phyloP scores from a whole-genome alignment of 1,284 basidiomycete genomes.

The Boletus subluridellus region DNA sequence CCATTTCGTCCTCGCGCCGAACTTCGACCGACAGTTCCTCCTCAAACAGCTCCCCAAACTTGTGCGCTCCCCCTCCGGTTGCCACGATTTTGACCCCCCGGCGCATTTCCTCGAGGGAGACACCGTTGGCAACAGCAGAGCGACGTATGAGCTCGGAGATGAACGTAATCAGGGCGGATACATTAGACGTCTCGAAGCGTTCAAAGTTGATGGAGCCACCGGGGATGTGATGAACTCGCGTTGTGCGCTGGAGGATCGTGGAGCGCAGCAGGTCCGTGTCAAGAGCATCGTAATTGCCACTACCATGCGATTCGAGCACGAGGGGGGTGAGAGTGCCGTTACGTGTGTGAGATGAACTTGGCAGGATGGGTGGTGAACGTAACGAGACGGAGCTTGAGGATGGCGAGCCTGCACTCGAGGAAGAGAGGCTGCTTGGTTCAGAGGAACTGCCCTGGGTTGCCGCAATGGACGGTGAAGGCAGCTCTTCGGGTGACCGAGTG shows the following conservation, averaged over 20 bases:
- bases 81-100: conserved; percentile 95
- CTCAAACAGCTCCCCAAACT: conserved; percentile 84
- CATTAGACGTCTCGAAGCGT: conserved; percentile 92
- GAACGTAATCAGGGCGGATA: conserved; percentile 84
- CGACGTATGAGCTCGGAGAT: conserved; percentile 84
- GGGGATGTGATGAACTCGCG: conserved; percentile 77
- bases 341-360: conserved; percentile 35
- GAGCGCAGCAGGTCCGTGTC: conserved; percentile 54
- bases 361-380: conserved; percentile 39
- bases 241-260: conserved; percentile 61
- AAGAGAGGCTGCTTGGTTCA: conserved; percentile 44
- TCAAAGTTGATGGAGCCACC: conserved; percentile 98
- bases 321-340: conserved; percentile 84
- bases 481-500: conserved; percentile 82
- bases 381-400: conserved; percentile 34
- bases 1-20: conserved; percentile 95
- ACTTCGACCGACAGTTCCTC: conserved; percentile 82
- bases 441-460: conserved; percentile 55
- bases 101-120: conserved; percentile 89
- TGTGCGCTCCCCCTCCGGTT: conserved; percentile 96
- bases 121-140: conserved; percentile 85
- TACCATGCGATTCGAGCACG: conserved; percentile 53
- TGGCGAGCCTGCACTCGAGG: conserved; percentile 52
- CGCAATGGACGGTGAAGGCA: conserved; percentile 61
- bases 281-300: conserved; percentile 35